phyloP scores from a whole-genome alignment of 2,329 filamentous ascomycete species.

The Paradendryphiella salina region DNA sequence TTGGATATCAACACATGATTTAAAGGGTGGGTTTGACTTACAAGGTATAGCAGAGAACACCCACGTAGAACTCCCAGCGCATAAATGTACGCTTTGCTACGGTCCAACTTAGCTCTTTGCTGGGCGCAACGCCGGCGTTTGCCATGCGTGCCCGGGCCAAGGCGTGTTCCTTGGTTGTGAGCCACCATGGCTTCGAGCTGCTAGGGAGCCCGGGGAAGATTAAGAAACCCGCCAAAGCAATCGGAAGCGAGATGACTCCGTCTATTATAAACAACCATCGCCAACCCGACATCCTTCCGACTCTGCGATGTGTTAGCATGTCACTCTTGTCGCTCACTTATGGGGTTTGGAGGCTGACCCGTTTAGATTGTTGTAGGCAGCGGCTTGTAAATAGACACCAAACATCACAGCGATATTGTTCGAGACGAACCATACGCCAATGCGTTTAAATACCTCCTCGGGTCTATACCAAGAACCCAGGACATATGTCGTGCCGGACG shows the following conservation, averaged over 20 bases:
- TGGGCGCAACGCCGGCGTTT: conserved; percentile 41
- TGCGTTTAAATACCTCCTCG: conserved; percentile 57
- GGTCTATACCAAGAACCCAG: conserved; percentile 50
- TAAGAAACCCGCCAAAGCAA: conserved; percentile 59
- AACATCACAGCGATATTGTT: conserved; percentile 60
- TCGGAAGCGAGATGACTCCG: conserved; percentile 59
- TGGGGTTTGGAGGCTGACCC: conserved; percentile 34
- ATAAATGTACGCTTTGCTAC: conserved; percentile 53
- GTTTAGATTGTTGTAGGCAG: conserved; percentile 57
- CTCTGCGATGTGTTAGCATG: conserved; percentile 11
- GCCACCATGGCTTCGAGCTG: conserved; percentile 56
- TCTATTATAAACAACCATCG: conserved; percentile 61
- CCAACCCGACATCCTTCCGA: conserved; percentile 56
- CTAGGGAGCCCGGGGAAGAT: conserved; percentile 58
- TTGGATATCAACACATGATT: not conserved
- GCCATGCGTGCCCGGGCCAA: conserved; percentile 38
- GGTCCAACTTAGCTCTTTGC: conserved; percentile 49
- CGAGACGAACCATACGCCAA: conserved; percentile 58
- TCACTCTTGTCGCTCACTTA: no score
- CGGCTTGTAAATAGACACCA: conserved; percentile 61
- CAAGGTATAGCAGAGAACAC: conserved; percentile 54
- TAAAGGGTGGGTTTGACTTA: conserved; percentile 31
- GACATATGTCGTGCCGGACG: conserved; percentile 45
- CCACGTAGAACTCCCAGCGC: conserved; percentile 59
- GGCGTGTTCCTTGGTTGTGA: conserved; percentile 45